Evolutionary conservation across 2,329 filamentous ascomycete genomes (phyloP).

Genomic region (Curvularia lunata): DNA sequence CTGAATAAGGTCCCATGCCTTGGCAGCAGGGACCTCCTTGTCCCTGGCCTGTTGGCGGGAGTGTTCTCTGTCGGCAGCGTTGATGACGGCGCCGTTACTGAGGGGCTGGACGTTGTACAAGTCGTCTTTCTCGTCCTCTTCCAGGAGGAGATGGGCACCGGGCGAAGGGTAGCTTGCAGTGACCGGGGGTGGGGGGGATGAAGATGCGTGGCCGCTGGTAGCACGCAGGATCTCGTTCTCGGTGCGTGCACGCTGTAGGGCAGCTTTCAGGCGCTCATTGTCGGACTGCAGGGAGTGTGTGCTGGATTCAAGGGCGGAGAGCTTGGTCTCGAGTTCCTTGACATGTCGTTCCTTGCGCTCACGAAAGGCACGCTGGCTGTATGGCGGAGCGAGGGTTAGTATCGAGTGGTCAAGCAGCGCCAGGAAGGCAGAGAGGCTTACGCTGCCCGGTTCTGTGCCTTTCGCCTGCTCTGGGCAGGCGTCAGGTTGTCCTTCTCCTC

Average conservation of each 20-base stretch:
- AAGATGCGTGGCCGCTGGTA: slow-evolving; percentile 62
- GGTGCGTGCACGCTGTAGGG: slow-evolving; percentile 81
- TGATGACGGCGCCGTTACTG: slow-evolving; percentile 40
- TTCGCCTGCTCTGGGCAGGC: slow-evolving; percentile 62
- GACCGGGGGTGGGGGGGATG: slow-evolving; percentile 43
- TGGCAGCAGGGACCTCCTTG: slow-evolving; percentile 41
- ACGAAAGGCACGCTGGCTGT: slow-evolving; percentile 90
- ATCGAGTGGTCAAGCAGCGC: background rate
- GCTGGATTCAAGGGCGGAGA: slow-evolving; percentile 76
- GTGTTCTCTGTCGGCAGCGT: slow-evolving; percentile 39
- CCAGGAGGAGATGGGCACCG: slow-evolving; percentile 34
- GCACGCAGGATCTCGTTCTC: slow-evolving; percentile 93
- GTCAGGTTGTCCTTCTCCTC: slow-evolving; percentile 57
- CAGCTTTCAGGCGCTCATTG: slow-evolving; percentile 84
- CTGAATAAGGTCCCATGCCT: slow-evolving; percentile 91
- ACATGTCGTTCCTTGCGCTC: slow-evolving; percentile 95
- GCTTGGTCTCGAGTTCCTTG: slow-evolving; percentile 87
- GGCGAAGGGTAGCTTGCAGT: slow-evolving; percentile 50
- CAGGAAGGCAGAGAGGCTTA: slow-evolving; percentile 52
- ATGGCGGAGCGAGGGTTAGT: background rate
- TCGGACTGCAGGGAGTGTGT: slow-evolving; percentile 76
- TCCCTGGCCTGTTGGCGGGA: slow-evolving; percentile 28
- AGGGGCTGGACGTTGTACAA: slow-evolving; percentile 40
- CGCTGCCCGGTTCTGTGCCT: slow-evolving; percentile 76
- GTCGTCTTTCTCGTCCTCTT: slow-evolving; percentile 24